Base-by-base conservation (phyloP, 169 alveolate species). In the Theileria parva region DNA sequence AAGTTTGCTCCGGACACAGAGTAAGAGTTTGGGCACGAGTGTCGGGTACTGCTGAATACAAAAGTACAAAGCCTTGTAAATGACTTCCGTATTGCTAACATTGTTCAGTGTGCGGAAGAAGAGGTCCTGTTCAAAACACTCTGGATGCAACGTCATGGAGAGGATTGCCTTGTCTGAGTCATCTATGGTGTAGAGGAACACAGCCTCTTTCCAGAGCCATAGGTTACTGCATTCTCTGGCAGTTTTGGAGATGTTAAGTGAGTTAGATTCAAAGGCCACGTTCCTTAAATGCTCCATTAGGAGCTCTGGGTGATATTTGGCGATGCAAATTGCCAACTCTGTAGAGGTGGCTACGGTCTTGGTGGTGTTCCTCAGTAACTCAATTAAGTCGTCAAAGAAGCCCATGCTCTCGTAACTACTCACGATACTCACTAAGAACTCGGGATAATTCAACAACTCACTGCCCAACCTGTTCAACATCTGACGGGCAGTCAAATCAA, bases 41-140 rank as follows among this genome's bases (percentile, higher is more conserved):
- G 95, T 92, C n/a, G 99, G 99, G 88, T 97, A 96, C 86, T 98
- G 99, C 75, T 98, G 99, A 44, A 98, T 92, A 92, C 98, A 98
- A 88, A 99, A 99, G 84, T 95, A 93, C 72, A 99, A 96, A n/a
- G 99, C 98, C 88, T 97, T 96, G 93, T 98, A 98, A 87, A 96
- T 94, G 68, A 98, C 92, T 85, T 98, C 99, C 65, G 97, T 95
- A 86, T 97, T 98, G 21, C 97, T 84, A 39, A 96, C 99, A 83
- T 97, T 93, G 76, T 74, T 79, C 48, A 83, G 77, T 15, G 77
- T 55, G 17, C 88, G 57, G 66, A 86, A 80, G 67, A 91, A 85
- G n/a, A 84, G 70, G 39, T 92, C 87, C 67, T 92, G 88, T 28
- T 97, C 96, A 96, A 98, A 98, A 13, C 99, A 99, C 25, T 98